These are phyloP conservation scores for Didymosphaeria variabile DNA, from an alignment of 2,329 filamentous ascomycete species.

Conservation along the genomic window DNA sequence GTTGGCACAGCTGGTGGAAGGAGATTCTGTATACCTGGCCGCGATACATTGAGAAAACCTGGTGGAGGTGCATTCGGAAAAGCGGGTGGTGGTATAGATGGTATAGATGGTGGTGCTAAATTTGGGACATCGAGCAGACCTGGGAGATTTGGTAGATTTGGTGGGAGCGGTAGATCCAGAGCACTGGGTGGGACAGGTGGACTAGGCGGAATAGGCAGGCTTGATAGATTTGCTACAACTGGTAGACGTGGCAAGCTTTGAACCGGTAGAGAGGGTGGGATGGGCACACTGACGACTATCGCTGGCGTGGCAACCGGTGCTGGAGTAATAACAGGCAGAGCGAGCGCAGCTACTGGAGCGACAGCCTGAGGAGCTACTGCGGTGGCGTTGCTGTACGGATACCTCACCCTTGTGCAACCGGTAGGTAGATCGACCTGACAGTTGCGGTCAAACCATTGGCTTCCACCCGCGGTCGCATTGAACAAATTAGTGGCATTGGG, in stretches of 20 bases:
- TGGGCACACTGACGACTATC: neutral
- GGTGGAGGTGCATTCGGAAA: too few relatives aligned
- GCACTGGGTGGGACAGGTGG: neutral
- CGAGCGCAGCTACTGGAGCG: neutral
- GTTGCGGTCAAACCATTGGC: conserved; percentile 29
- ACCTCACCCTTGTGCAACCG: neutral
- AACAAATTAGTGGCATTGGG: conserved; percentile 22
- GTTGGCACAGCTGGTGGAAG: too few relatives aligned
- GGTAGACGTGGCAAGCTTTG: neutral
- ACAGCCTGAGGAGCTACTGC: neutral
- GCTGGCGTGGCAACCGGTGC: conserved; percentile 12
- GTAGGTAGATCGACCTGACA: conserved; percentile 22
- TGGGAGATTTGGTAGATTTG: neutral
- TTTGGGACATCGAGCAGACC: neutral
- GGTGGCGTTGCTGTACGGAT: neutral
- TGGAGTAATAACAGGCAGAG: conserved; percentile 15
- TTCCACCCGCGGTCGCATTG: conserved; percentile 17
- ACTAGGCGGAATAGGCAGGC: neutral
- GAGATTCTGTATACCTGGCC: too few relatives aligned
- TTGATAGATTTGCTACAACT: neutral
- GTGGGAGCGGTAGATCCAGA: neutral
- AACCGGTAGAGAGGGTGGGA: neutral
- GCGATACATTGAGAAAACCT: too few relatives aligned
- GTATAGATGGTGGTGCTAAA: neutral
- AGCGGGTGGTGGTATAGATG: neutral